Evolutionary conservation across 2,329 filamentous ascomycete species (phyloP).

Genomic region (Cladosporium cucumerinum): DNA sequence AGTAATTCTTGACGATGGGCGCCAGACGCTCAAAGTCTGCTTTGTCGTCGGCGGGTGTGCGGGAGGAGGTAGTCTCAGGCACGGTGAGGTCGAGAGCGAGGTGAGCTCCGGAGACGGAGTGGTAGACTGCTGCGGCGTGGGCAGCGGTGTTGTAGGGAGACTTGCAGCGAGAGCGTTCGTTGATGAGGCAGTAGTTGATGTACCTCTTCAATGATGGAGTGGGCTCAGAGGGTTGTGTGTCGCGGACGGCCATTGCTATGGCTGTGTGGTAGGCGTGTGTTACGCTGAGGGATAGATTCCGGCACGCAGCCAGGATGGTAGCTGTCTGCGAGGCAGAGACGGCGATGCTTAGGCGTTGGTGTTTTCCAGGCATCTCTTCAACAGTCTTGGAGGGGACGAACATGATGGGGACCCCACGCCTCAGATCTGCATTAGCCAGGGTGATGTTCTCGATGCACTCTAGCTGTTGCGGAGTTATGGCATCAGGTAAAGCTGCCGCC

Average conservation of each 20-base stretch:
- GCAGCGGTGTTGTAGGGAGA: constrained; percentile 3
- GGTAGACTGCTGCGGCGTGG: constrained; percentile 15
- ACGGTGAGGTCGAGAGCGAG: constrained; percentile 8
- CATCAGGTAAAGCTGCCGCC: not conserved
- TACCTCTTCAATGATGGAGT: not conserved
- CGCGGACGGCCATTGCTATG: constrained; percentile 11
- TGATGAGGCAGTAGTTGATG: constrained; percentile 14
- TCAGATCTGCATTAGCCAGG: not conserved
- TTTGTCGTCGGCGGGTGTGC: not conserved
- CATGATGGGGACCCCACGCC: not conserved
- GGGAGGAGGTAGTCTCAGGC: not conserved
- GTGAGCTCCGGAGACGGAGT: constrained; percentile 7
- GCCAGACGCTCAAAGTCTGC: constrained; percentile 9
- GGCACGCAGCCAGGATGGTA: constrained; percentile 2
- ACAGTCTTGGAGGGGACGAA: not conserved
- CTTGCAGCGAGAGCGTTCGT: constrained; percentile 10
- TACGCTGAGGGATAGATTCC: constrained; percentile 7
- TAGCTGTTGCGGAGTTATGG: not conserved
- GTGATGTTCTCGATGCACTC: constrained; percentile 8
- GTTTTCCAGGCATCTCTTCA: not conserved
- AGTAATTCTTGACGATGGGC: constrained; percentile 9
- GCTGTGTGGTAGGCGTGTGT: constrained; percentile 14
- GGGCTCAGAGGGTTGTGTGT: not conserved
- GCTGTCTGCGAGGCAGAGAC: not conserved
- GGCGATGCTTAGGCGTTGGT: constrained; percentile 3